Evolutionary conservation across 805 yeast species (phyloP).

Genomic region (Grigorovia humatica): DNA sequence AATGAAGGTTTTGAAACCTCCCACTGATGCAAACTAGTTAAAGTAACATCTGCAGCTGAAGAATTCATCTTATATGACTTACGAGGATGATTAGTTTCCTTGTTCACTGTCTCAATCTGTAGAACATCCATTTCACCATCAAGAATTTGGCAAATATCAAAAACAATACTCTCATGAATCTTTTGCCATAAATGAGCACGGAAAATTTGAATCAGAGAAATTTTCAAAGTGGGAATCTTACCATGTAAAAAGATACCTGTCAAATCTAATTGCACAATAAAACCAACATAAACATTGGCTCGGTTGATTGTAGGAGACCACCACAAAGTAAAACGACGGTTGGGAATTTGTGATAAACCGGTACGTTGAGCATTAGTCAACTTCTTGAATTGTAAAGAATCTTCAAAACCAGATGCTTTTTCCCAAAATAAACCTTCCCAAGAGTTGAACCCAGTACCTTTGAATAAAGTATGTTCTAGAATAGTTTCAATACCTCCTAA

Average conservation of each 20-base stretch:
- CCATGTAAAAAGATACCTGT: constrained; percentile 97
- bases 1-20: constrained; percentile 72
- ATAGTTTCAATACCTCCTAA: constrained; percentile 96
- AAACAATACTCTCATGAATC: constrained; percentile 90
- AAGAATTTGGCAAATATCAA: constrained; percentile 84
- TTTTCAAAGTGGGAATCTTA: constrained; percentile 92
- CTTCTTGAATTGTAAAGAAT: constrained; percentile 86
- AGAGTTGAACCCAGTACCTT: constrained; percentile 93
- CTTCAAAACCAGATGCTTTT: constrained; percentile 94
- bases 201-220: constrained; percentile 90
- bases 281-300: constrained; percentile 96
- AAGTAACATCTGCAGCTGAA: constrained; percentile 81
- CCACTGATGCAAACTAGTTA: constrained; percentile 73
- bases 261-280: constrained; percentile 86
- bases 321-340: constrained; percentile 94
- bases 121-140: constrained; percentile 79
- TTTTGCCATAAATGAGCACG: constrained; percentile 99
- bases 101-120: constrained; percentile 76
- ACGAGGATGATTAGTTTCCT: constrained; percentile 91
- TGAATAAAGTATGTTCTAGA: constrained; percentile 86
- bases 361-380: constrained; percentile 96
- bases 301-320: constrained; percentile 99
- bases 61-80: constrained; percentile 96
- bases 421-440: constrained; percentile 99
- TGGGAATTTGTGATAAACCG: constrained; percentile 95